Evolutionary conservation across 1,139 yeast genomes (phyloP).

Genomic region (Yamadazyma triangularis): DNA sequence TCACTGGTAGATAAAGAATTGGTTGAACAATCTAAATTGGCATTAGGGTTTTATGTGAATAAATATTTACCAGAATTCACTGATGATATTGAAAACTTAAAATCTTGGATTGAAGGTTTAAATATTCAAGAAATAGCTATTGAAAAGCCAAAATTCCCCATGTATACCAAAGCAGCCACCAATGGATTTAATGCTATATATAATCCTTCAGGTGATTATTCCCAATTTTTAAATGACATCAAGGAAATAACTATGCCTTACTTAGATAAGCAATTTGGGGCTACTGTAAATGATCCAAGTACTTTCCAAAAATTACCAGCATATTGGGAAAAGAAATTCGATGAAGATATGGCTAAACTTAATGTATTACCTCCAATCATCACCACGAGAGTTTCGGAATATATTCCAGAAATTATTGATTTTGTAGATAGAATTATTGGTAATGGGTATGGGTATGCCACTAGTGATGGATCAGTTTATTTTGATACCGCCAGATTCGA

Average conservation of each 20-base stretch:
- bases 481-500: slow-evolving; percentile 87
- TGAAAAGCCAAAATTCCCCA: slow-evolving; percentile 75
- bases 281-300: slow-evolving; percentile 76
- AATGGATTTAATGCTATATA: slow-evolving; percentile 46
- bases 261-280: slow-evolving; percentile 69
- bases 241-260: slow-evolving; percentile 73
- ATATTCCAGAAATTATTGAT: slow-evolving; percentile 82
- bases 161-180: slow-evolving; percentile 69
- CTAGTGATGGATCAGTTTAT: slow-evolving; percentile 89
- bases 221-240: slow-evolving; percentile 43
- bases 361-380: slow-evolving; percentile 82
- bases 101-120: slow-evolving; percentile 43
- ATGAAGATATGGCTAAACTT: slow-evolving; percentile 78
- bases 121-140: slow-evolving; percentile 48
- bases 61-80: slow-evolving; percentile 51
- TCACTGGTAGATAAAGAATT: slow-evolving; percentile 33
- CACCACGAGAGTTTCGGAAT: slow-evolving; percentile 95
- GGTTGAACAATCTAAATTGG: slow-evolving; percentile 32
- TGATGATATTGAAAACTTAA: slow-evolving; percentile 34
- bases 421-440: slow-evolving; percentile 71
- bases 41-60: slow-evolving; percentile 46
- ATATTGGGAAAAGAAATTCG: slow-evolving; percentile 82
- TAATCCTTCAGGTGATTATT: slow-evolving; percentile 13
- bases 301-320: slow-evolving; percentile 81
- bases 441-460: slow-evolving; percentile 81